Evolutionary conservation across 1,284 basidiomycete species (phyloP).

Genomic region (Austroboletus novae-zelandiae): DNA sequence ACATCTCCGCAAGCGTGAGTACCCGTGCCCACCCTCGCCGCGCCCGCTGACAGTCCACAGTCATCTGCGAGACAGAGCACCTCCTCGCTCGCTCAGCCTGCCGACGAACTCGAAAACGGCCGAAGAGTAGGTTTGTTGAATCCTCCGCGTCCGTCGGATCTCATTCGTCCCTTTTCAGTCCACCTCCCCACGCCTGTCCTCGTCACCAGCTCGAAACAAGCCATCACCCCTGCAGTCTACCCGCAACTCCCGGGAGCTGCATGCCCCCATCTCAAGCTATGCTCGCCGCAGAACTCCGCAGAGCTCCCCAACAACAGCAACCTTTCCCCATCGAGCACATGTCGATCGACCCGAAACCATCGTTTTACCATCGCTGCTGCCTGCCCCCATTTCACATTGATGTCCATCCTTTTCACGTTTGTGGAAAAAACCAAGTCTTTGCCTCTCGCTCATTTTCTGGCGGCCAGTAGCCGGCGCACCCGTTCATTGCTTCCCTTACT

Average conservation of each 20-base stretch:
- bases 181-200: conserved; percentile 45
- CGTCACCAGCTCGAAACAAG: conserved; percentile 37
- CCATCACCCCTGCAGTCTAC: conserved; percentile 29
- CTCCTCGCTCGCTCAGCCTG: conserved; percentile 15
- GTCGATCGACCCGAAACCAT: conserved; percentile 37
- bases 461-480: conserved; percentile 1
- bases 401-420: neutral
- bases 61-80: conserved; percentile 26
- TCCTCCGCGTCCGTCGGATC: conserved; percentile 12
- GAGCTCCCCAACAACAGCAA: conserved; percentile 64
- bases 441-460: conserved; percentile 1
- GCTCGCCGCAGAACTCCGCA: conserved; percentile 74
- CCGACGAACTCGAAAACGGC: conserved; percentile 26
- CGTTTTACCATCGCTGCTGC: conserved; percentile 26
- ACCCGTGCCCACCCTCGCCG: neutral
- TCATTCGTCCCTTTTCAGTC: conserved; percentile 29
- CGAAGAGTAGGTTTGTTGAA: conserved; percentile 24
- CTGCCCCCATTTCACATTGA: conserved; percentile 28
- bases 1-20: conserved; percentile 56
- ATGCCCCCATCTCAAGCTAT: conserved; percentile 69
- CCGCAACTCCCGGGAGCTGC: conserved; percentile 34
- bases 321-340: conserved; percentile 45
- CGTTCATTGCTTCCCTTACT: conserved; percentile 14
- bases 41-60: conserved; percentile 11
- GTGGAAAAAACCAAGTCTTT: neutral